Evolutionary conservation across 106 monocot genomes (phyloP), one percentile per base, ranked within the genome.

Genomic region (Posidonia australis): DNA sequence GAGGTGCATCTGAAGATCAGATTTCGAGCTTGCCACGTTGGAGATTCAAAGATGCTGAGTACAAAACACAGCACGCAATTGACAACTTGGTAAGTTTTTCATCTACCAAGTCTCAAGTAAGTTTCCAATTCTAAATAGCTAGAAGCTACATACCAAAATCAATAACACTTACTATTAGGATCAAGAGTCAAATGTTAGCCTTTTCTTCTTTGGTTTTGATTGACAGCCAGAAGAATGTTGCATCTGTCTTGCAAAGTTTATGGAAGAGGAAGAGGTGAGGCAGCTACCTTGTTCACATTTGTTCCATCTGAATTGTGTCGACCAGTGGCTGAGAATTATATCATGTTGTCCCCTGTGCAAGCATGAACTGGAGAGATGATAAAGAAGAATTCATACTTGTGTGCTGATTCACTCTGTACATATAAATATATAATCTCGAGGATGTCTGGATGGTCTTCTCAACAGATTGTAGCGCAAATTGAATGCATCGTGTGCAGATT

Each of bases 291-390:
- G 93, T 67, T 77, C 75, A 1, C 89, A 89, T 61, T 13, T 80
- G 54, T 94, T 89, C 69, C 93, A 94, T 64, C 79, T 70, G 26
- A 60, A 55, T 51, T 94, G 93, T 63, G 86, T 90, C 27, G 90
- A 96, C 49, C 81, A 76, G 57, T 96, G 96, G 96, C 70, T 90
- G 2, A 84, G 75, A 62, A 96, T 90, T 71, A 80, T 79, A 51
- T 87, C 90, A 56, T 87, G 75, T 47, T 96, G 96, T 52, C 96
- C 90, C 51, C 74, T 96, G 16, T 96, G 96, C 74, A 96, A 96
- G 63, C 72, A 86, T 58, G 76, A 72, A 59, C 76, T 93, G 55
- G 64, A 71, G 5, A 82, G 64, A 57, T 74, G 54, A 68, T 20
- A 18, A 70, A 46, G 22, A 28, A 51, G 13, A 18, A 30, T 1